Percentiles rank a stretch among this genome's conserved stretches.
Conservation (phyloP, 2,329 filamentous ascomycete species). For the Plenodomus biglobosus region DNA sequence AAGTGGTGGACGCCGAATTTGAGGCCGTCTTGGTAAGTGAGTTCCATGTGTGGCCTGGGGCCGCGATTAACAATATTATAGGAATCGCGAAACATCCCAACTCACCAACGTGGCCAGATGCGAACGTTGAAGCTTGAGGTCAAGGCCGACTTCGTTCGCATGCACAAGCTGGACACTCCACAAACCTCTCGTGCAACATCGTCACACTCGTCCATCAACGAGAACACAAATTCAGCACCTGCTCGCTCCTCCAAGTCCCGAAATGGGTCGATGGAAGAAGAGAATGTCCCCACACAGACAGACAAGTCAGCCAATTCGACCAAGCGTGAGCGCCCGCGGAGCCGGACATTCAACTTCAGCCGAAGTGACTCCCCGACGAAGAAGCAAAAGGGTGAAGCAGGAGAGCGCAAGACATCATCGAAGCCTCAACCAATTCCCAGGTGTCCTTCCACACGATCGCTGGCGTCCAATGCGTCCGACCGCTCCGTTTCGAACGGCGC, state of each 20-base stretch:
- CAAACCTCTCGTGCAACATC: slow-evolving; percentile 52
- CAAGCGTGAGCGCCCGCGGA: slow-evolving; percentile 59
- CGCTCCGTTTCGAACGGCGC: slow-evolving; percentile 69
- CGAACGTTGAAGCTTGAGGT: slow-evolving; percentile 82
- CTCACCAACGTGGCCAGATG: slow-evolving; percentile 94
- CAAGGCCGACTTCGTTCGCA: slow-evolving; percentile 93
- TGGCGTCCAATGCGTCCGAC: slow-evolving; percentile 58
- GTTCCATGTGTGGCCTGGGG: slow-evolving; percentile 22
- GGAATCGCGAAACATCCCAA: slow-evolving; percentile 88
- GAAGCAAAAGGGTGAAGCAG: slow-evolving; percentile 67
- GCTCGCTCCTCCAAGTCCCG: slow-evolving; percentile 41
- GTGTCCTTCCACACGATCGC: slow-evolving; percentile 59
- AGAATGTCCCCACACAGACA: slow-evolving; percentile 10
- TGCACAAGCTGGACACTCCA: slow-evolving; percentile 70
- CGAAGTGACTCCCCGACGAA: slow-evolving; percentile 74
- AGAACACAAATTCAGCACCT: slow-evolving; percentile 50
- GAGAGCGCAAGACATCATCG: slow-evolving; percentile 55
- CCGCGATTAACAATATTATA: slow-evolving; percentile 53
- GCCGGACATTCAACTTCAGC: slow-evolving; percentile 76
- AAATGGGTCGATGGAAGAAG: slow-evolving; percentile 31
- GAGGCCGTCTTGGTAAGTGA: slow-evolving; percentile 60
- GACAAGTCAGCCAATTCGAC: slow-evolving; percentile 32
- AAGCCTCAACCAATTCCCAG: slow-evolving; percentile 72
- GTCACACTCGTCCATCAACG: slow-evolving; percentile 41
- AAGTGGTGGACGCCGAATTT: slow-evolving; percentile 63